phyloP scores from a whole-genome alignment of 2,329 filamentous ascomycete species.

The Huntiella omanensis region DNA sequence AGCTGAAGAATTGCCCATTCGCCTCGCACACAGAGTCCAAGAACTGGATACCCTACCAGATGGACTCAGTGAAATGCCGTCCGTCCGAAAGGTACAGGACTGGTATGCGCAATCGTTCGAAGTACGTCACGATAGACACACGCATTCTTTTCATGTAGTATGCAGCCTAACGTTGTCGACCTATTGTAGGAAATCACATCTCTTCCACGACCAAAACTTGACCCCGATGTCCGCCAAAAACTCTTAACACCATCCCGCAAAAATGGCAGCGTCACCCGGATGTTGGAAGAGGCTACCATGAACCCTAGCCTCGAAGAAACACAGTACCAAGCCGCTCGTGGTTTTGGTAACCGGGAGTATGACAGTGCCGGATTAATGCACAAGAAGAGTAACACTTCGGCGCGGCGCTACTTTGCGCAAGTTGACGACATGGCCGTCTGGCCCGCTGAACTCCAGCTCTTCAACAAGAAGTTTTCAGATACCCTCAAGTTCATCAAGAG shows the following conservation, averaged over 20 bases:
- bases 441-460: constrained; percentile 85
- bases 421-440: constrained; percentile 87
- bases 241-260: constrained; percentile 49
- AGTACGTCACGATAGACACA: constrained; percentile 33
- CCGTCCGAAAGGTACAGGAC: constrained; percentile 82
- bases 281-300: constrained; percentile 64
- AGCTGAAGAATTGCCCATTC: constrained; percentile 92
- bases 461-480: constrained; percentile 80
- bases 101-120: constrained; percentile 99
- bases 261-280: constrained; percentile 37
- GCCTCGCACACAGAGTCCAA: constrained; percentile 86
- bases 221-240: constrained; percentile 56
- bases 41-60: constrained; percentile 85
- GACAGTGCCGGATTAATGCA: constrained; percentile 26
- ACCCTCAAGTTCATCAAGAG: constrained; percentile 87
- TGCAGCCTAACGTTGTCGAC: constrained; percentile 8
- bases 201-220: constrained; percentile 58
- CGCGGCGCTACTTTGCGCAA: constrained; percentile 72
- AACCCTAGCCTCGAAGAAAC: constrained; percentile 80
- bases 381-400: constrained; percentile 29
- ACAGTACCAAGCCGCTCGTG: constrained; percentile 48
- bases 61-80: constrained; percentile 94
- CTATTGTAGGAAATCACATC: constrained; percentile 65
- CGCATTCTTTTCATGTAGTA: constrained; percentile 3
- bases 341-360: constrained; percentile 27